phyloP scores from a whole-genome alignment of 768 basidiomycete genomes.

The Termitomyces sp. region DNA sequence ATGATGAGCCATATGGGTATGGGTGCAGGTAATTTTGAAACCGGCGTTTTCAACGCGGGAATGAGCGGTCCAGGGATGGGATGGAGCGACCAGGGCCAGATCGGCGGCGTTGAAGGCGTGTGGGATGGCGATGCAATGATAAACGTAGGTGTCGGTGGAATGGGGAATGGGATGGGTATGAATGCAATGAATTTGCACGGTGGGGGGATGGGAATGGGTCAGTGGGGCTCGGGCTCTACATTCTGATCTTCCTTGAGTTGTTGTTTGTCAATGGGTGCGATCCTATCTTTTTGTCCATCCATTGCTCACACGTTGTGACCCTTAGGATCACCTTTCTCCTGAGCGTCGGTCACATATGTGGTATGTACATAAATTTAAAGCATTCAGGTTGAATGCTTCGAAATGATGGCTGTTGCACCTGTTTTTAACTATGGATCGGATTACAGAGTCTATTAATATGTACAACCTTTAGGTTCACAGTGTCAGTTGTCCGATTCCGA shows the following conservation, averaged over 20 bases:
- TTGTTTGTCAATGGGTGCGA: background rate
- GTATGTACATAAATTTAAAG: too few species aligned
- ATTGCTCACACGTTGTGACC: background rate
- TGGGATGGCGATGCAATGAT: slow-evolving; percentile 33
- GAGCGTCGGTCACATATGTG: background rate
- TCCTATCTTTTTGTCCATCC: background rate
- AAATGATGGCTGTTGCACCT: too few species aligned
- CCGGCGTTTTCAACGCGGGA: slow-evolving; percentile 28
- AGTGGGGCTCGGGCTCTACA: slow-evolving; percentile 18
- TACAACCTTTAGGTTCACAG: too few species aligned
- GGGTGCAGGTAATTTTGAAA: slow-evolving; percentile 20
- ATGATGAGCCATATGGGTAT: slow-evolving; percentile 25
- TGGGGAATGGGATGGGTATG: slow-evolving; percentile 40
- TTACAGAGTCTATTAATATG: background rate
- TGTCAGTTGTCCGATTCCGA: too few species aligned
- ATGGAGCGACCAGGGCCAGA: slow-evolving; percentile 31
- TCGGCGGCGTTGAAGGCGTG: slow-evolving; percentile 24
- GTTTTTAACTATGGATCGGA: background rate
- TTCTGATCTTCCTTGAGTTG: slow-evolving; percentile 6
- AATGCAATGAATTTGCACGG: slow-evolving; percentile 28
- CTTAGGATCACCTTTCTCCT: background rate
- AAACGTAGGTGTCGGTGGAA: slow-evolving; percentile 34
- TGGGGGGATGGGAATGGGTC: slow-evolving; percentile 44
- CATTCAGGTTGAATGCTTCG: too few species aligned
- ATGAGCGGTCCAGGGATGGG: slow-evolving; percentile 31